Base-by-base conservation (phyloP, 1,284 basidiomycete genomes). In the Stereum hirsutum region DNA sequence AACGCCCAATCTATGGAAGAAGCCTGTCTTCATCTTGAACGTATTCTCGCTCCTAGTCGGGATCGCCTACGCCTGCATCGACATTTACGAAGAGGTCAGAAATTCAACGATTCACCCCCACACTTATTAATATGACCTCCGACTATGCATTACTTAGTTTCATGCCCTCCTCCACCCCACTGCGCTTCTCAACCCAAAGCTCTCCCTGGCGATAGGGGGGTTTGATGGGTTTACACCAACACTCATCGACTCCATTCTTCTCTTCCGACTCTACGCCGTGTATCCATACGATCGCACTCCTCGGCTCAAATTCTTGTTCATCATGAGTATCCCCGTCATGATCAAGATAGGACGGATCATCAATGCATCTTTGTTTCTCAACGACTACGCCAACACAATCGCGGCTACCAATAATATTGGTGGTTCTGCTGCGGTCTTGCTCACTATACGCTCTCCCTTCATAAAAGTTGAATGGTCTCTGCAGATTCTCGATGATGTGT, bases 401-500 rank as follows among this genome's bases (percentile, higher is more conserved):
- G 20, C 23, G 4, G n/a, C 19, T 39, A 24, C 20, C 17, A n/a
- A n/a, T 39, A 39, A 20, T 21, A 39, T 15, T 25, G 37, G 11
- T 14, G 21, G 14, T 11, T 24, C 21, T 24, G 21, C 24, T 10
- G 21, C 17, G 14, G 20, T 25, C 5, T 17, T 15, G 10, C 15
- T 39, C 14, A n/a, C 37, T 4, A 21, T 21, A 25, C 21, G 26
- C 11, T 39, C 37, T 10, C 31, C 47, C 6, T 46, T 51, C 41
- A 32, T 51, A 1, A 30, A 42, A 15, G 30, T 44, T 10, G n/a
- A 48, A 6, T 41, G 50, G 6, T 49, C 53, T 14, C 47, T 62
- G 12, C 59, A 63, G 46, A 55, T 61, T 12, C 36, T 58, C 2
- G 62, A 63, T 42, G 63, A 63, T 38, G 44, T 49, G 61, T 62